Evolutionary conservation across 805 yeast genomes (phyloP), one percentile per base, ranked within the genome.

Genomic region (Pichia occidentalis): DNA sequence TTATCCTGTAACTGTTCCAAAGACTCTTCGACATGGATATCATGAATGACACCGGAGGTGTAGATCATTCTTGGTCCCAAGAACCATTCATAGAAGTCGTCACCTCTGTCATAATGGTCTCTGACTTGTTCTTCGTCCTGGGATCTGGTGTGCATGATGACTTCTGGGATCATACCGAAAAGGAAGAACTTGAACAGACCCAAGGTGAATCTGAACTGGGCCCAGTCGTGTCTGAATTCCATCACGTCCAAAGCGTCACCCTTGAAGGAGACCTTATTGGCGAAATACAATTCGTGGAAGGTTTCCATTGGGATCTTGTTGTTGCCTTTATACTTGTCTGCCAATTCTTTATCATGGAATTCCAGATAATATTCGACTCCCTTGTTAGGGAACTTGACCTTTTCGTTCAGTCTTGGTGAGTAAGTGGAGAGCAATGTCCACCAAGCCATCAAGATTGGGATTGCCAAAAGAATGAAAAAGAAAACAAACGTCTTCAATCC

Each of bases 81-180:
- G 69, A 86, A 86, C 94, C 94, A 86, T 39, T 87, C 66, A 73
- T 87, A 87, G 64, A 86, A 86, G 63, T 87, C 95, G 58, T 86
- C 95, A 62, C 96, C 95, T 52, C 96, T 83, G 68, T 87, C 96
- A 61, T 86, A 86, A 66, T 86, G 95, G 55, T 83, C 95, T 63
- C 95, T 78, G 40, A 86, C 96, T 65, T 86, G 96, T 65, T 86
- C 96, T 67, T 86, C 96, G 60, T 87, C 96, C 68, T 86, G 96
- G 16, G 94, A 82, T 59, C 85, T 77, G 48, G 95, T 80, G 68
- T 86, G 96, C 78, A 86, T 60, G 52, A 86, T 81, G 41, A 86
- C 94, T 65, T 86, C 96, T 31, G 96, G 96, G 48, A 86, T 82
- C 83, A 86, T 75, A 33, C 92, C 95, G 35, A 85, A 71, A 48